phyloP scores from a whole-genome alignment of 2,329 filamentous ascomycete species.

The Seiridium cupressi region DNA sequence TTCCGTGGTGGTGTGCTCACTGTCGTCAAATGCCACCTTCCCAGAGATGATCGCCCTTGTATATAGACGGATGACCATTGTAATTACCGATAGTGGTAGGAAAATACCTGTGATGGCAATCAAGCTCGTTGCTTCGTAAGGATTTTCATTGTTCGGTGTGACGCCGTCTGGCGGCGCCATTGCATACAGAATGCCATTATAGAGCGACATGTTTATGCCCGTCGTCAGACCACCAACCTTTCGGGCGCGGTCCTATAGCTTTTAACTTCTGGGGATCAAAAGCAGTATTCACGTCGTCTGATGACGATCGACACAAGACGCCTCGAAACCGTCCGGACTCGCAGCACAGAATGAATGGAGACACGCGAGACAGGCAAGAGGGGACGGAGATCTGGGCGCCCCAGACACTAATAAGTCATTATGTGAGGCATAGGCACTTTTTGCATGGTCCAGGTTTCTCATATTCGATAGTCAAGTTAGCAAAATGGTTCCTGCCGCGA shows the following conservation, averaged over 20 bases:
- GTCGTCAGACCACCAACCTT: neutral
- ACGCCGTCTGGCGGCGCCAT: slow-evolving; percentile 12
- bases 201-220: slow-evolving; percentile 12
- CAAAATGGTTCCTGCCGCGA: neutral
- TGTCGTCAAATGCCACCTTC: slow-evolving; percentile 15
- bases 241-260: neutral
- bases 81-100: slow-evolving; percentile 12
- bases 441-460: neutral
- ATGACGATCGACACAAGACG: neutral
- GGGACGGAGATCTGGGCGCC: neutral
- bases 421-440: neutral
- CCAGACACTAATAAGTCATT: neutral
- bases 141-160: slow-evolving; percentile 7
- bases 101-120: slow-evolving; percentile 12
- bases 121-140: slow-evolving; percentile 8
- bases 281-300: neutral
- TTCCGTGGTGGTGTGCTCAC: slow-evolving; percentile 5
- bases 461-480: neutral
- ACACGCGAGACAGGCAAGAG: neutral
- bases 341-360: neutral
- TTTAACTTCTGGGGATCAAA: neutral
- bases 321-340: neutral
- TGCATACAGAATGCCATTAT: slow-evolving; percentile 13
- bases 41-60: slow-evolving; percentile 12
- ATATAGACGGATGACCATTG: slow-evolving; percentile 13